Conservation (phyloP, 371 early-diverging fungal species). For the Cokeromyces recurvatus region DNA sequence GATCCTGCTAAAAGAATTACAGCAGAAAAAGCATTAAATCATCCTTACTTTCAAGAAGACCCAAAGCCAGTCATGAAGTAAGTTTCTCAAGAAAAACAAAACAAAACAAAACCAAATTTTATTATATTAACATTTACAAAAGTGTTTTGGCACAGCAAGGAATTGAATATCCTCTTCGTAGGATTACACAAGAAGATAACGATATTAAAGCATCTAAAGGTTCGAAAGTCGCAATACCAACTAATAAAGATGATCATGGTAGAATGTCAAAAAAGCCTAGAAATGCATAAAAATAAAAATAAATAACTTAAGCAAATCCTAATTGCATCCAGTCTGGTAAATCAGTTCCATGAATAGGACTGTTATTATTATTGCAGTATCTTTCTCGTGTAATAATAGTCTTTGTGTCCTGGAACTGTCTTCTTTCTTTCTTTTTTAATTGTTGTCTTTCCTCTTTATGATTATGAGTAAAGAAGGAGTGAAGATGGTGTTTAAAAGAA, state of each 20-base stretch:
- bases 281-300: slow-evolving; percentile 12
- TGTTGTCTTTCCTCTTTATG: not conserved
- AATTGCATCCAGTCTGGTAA: slow-evolving; percentile 14
- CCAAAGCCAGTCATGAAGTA: slow-evolving; percentile 77
- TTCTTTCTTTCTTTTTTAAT: not conserved
- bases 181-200: slow-evolving; percentile 65
- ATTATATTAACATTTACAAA: not conserved
- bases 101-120: no score
- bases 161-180: slow-evolving; percentile 59
- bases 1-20: slow-evolving; percentile 88
- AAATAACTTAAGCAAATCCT: slow-evolving; percentile 7
- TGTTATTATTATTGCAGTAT: slow-evolving; percentile 1
- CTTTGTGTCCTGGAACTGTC: not conserved
- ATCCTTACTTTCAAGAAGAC: slow-evolving; percentile 91
- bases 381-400: not conserved
- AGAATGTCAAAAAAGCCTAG: slow-evolving; percentile 35
- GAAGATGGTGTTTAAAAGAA: not conserved
- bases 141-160: slow-evolving; percentile 58
- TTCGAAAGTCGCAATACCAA: slow-evolving; percentile 3
- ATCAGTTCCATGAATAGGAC: slow-evolving; percentile 6
- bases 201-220: slow-evolving; percentile 51
- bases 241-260: slow-evolving; percentile 24
- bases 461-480: not conserved
- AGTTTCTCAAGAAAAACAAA: slow-evolving; percentile 6
- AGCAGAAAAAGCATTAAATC: slow-evolving; percentile 83